Percentiles rank a stretch among this genome's conserved stretches.
These are phyloP conservation scores for Zizania latifolia DNA, from an alignment of 176 grass and related monocot genomes.

Conservation along the genomic window DNA sequence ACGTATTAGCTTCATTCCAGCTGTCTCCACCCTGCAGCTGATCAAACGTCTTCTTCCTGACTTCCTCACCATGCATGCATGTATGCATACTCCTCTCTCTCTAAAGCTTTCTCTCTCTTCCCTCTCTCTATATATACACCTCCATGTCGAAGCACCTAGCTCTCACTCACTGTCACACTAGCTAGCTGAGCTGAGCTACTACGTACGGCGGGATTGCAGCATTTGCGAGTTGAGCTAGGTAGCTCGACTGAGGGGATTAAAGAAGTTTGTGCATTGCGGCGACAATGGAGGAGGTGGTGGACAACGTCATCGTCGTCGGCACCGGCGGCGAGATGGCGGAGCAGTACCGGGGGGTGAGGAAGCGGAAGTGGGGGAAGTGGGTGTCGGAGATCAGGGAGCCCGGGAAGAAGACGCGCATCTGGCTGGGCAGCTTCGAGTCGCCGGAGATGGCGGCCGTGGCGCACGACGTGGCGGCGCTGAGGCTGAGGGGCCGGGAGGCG, in stretches of 20 bases:
- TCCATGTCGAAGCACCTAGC: slow-evolving; percentile 26
- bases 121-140: slow-evolving; percentile 8
- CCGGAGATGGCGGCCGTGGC: slow-evolving; percentile 90
- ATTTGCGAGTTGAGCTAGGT: background rate
- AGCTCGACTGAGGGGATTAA: too few relatives aligned
- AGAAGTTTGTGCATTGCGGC: background rate
- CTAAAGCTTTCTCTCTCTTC: background rate
- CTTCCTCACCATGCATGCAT: slow-evolving; percentile 35
- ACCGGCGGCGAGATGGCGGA: background rate
- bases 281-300: slow-evolving; percentile 16
- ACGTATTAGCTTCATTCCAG: slow-evolving; percentile 44
- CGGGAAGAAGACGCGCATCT: slow-evolving; percentile 94
- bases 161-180: background rate
- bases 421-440: slow-evolving; percentile 93
- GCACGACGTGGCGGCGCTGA: slow-evolving; percentile 78
- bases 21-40: slow-evolving; percentile 45
- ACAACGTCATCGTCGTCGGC: background rate
- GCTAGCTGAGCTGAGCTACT: background rate
- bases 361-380: slow-evolving; percentile 97
- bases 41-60: slow-evolving; percentile 10
- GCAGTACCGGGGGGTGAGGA: slow-evolving; percentile 76
- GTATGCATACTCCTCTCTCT: background rate
- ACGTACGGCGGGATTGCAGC: background rate
- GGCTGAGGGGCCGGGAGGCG: slow-evolving; percentile 55
- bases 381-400: slow-evolving; percentile 97